Conservation (phyloP, 441 rosid species). For the Dalechampia spathulata region DNA sequence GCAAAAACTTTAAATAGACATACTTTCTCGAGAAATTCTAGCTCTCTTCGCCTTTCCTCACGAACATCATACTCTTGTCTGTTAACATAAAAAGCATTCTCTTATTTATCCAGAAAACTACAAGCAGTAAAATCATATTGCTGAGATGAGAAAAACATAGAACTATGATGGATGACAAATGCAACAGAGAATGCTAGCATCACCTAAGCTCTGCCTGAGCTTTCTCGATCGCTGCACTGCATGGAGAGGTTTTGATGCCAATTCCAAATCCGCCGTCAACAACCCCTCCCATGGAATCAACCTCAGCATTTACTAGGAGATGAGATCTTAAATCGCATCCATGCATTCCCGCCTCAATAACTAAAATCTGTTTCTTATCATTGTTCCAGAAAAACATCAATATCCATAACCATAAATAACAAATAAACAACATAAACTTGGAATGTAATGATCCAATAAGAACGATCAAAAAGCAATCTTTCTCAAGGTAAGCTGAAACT, state of each 20-base stretch:
- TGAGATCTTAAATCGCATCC: constrained; percentile 58
- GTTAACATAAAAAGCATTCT: constrained; percentile 26
- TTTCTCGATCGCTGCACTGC: constrained; percentile 83
- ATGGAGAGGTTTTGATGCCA: constrained; percentile 90
- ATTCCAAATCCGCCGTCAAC: constrained; percentile 88
- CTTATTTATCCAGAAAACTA: constrained; percentile 4
- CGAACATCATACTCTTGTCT: constrained; percentile 99
- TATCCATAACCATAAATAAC: constrained; percentile 15
- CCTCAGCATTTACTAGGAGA: constrained; percentile 92
- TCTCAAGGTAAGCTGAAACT: background rate
- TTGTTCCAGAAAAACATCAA: constrained; percentile 27
- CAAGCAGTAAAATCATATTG: background rate
- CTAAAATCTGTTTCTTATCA: constrained; percentile 37
- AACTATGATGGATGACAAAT: constrained; percentile 3
- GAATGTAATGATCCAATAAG: background rate
- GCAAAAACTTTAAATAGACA: constrained; percentile 24
- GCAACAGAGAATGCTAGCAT: constrained; percentile 17
- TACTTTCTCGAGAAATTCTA: constrained; percentile 99
- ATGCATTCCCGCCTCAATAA: constrained; percentile 56
- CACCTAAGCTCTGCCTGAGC: constrained; percentile 98
- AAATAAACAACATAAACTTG: background rate
- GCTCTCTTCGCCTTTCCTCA: constrained; percentile 90
- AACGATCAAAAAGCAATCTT: background rate
- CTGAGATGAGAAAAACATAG: background rate
- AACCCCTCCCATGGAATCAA: constrained; percentile 99